phyloP scores from a whole-genome alignment of 345 rosid genomes.

The Cardiospermum halicacabum region DNA sequence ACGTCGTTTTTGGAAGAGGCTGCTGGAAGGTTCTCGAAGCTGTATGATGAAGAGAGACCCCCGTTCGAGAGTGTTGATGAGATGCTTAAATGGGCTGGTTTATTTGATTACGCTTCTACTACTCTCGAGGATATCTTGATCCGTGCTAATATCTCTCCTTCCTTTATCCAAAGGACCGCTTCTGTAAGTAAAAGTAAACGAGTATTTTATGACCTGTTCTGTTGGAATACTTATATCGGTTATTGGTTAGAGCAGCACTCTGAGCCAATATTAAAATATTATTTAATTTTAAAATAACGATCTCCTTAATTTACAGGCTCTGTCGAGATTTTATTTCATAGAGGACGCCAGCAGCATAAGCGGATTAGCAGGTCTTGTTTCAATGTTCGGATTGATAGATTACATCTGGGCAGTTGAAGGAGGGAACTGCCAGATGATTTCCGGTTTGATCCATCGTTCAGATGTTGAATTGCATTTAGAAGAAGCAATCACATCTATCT shows the following conservation, averaged over 20 bases:
- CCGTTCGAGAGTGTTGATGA: constrained; percentile 69
- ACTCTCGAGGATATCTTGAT: constrained; percentile 54
- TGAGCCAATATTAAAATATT: too few species aligned
- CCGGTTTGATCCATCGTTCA: constrained; percentile 62
- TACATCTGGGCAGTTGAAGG: constrained; percentile 91
- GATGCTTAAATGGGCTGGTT: constrained; percentile 89
- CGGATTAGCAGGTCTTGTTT: constrained; percentile 95
- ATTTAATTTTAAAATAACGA: neutral
- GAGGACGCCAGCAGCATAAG: constrained; percentile 63
- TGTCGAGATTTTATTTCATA: constrained; percentile 85
- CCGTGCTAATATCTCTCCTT: constrained; percentile 43
- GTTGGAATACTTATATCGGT: too few species aligned
- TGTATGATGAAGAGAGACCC: constrained; percentile 69
- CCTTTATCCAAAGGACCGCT: constrained; percentile 54
- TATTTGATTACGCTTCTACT: constrained; percentile 60
- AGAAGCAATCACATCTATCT: constrained; percentile 63
- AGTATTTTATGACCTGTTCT: too few species aligned
- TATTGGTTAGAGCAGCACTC: too few species aligned
- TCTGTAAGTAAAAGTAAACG: too few species aligned
- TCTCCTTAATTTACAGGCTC: constrained; percentile 44
- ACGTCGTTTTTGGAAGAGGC: constrained; percentile 53
- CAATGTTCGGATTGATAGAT: constrained; percentile 82
- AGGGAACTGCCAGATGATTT: constrained; percentile 96
- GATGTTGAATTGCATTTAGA: constrained; percentile 60
- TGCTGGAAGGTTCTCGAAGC: constrained; percentile 64